These are phyloP conservation scores for Kodamaea hsintzibuensis DNA, from an alignment of 805 yeast genomes.

Conservation along the genomic window DNA sequence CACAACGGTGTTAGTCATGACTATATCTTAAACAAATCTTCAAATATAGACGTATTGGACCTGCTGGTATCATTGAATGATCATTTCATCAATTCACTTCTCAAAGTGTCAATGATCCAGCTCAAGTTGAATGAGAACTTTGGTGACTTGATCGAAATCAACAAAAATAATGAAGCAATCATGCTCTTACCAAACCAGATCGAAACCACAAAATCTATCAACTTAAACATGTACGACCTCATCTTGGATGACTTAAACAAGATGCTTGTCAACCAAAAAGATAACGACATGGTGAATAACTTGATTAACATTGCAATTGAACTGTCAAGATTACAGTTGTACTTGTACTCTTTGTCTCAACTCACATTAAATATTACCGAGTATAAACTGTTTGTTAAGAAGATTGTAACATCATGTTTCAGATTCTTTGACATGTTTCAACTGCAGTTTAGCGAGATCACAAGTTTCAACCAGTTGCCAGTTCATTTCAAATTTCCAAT, in stretches of 20 bases:
- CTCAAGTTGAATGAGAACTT: slow-evolving; percentile 41
- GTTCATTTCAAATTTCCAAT: slow-evolving; percentile 41
- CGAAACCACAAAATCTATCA: slow-evolving; percentile 34
- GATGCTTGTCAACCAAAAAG: slow-evolving; percentile 1
- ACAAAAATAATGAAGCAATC: slow-evolving; percentile 12
- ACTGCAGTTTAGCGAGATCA: slow-evolving; percentile 17
- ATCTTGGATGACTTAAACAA: slow-evolving; percentile 33
- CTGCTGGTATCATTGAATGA: slow-evolving; percentile 20
- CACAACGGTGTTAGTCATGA: slow-evolving; percentile 31
- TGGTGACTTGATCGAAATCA: slow-evolving; percentile 28
- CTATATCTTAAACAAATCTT: slow-evolving; percentile 36
- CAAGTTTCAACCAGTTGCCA: slow-evolving; percentile 34
- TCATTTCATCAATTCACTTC: slow-evolving; percentile 25
- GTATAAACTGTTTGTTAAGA: slow-evolving; percentile 28
- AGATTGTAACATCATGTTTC: slow-evolving; percentile 25
- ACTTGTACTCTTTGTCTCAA: slow-evolving; percentile 29
- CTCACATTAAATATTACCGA: slow-evolving; percentile 24
- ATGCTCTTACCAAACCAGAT: slow-evolving; percentile 16
- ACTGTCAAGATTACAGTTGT: slow-evolving; percentile 40
- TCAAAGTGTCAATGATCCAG: slow-evolving; percentile 37
- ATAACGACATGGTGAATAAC: slow-evolving; percentile 21
- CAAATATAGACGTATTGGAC: slow-evolving; percentile 4
- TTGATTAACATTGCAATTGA: slow-evolving; percentile 35
- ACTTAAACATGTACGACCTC: slow-evolving; percentile 44
- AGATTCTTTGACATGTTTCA: slow-evolving; percentile 27